These are phyloP conservation scores for Fulvia fulva DNA, from an alignment of 2,329 filamentous ascomycete genomes.

Conservation along the genomic window DNA sequence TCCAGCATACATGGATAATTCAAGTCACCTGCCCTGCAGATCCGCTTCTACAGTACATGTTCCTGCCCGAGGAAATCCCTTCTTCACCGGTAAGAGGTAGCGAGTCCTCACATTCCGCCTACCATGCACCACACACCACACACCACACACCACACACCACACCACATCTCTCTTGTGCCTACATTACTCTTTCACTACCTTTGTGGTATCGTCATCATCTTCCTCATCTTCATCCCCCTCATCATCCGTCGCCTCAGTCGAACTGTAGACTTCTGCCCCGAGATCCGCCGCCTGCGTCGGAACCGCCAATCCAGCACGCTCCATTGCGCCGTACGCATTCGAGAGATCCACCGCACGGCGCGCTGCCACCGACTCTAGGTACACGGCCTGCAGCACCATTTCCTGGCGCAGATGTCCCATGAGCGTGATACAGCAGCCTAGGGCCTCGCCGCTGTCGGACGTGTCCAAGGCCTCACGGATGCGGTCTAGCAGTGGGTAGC, in stretches of 20 bases:
- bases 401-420: background rate
- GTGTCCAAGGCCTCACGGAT: background rate
- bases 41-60: too few relatives aligned
- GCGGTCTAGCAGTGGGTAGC: background rate
- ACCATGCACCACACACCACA: too few relatives aligned
- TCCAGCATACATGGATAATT: too few relatives aligned
- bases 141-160: too few relatives aligned
- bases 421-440: background rate
- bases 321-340: background rate
- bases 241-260: background rate
- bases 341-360: background rate
- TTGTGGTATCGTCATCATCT: background rate
- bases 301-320: background rate
- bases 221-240: background rate
- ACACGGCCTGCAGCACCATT: background rate
- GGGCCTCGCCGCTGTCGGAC: background rate
- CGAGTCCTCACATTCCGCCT: too few relatives aligned
- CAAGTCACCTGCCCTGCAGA: too few relatives aligned
- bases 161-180: too few relatives aligned
- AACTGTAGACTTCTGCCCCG: background rate
- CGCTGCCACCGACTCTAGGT: background rate
- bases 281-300: background rate
- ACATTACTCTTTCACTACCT: too few relatives aligned
- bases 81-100: too few relatives aligned
- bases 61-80: too few relatives aligned